Base-by-base conservation (phyloP, 2,329 filamentous ascomycete species). In the Neofusicoccum ribis region DNA sequence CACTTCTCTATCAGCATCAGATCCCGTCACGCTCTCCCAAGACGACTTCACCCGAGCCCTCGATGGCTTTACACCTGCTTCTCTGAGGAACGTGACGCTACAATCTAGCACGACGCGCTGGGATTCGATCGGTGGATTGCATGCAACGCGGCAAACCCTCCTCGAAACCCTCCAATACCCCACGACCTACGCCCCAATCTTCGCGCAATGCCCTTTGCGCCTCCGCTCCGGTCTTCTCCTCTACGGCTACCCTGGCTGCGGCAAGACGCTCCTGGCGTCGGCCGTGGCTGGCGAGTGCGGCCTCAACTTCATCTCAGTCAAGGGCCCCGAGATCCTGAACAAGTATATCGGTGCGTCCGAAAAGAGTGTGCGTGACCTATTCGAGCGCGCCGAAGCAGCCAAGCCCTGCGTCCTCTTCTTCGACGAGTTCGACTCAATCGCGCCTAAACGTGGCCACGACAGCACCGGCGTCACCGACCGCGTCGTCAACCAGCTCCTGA, bases 281-380 rank as follows among this genome's bases (percentile, higher is more conserved):
- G 95, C 95, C 0, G 94, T 99, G n/a, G 95, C 96, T 12, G 94
- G 94, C 64, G 95, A 99, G 80, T 98, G 94, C 73, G 94, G 94
- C 0, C 88, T 99, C 67, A 99, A 99, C 78, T 99, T 99, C 79
- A 99, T 99, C 78, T 93, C 90, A 46, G 95, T 99, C 73, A 99
- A 99, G 80, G 95, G 95, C 0, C 95, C 95, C 0, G 96, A 99
- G 77, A 98, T 99, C 66, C 81, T 99, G 63, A 99, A 99, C 83
- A 99, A 99, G 80, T 99, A 99, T 77, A 99, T 99, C 66, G 95
- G 95, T 73, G 95, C 95, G 0, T 96, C 91, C 34, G 95, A 99
- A 74, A 99, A 99, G 83, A 93, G 89, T 67, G 93, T 99, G 6
- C 89, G 96, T 47, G 95, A 99, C 76, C 83, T 99, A 1, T 99